Conservation (phyloP, 2,329 filamentous ascomycete species). For the Capronia epimyces region DNA sequence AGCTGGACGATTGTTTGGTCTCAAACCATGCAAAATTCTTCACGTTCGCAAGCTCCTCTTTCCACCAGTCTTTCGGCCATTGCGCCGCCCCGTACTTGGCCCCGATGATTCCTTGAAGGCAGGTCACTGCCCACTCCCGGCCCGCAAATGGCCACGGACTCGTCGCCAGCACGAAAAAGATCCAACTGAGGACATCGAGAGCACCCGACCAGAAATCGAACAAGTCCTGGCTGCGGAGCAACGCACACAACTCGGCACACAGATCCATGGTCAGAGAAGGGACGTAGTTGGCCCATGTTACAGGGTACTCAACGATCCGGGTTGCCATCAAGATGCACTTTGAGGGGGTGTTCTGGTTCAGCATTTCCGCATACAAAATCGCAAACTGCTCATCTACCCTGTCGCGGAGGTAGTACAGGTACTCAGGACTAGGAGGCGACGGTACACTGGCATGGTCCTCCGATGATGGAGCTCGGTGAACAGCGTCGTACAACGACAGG, state of each 20-base stretch:
- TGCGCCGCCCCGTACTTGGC: slow-evolving; percentile 1
- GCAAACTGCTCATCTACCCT: slow-evolving; percentile 8
- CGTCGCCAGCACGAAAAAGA: slow-evolving; percentile 3
- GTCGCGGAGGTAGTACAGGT: slow-evolving; percentile 8
- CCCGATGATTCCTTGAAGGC: slow-evolving; percentile 2
- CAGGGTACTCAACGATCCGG: slow-evolving; percentile 9
- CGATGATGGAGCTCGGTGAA: neutral
- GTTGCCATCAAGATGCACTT: slow-evolving; percentile 7
- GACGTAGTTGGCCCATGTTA: slow-evolving; percentile 9
- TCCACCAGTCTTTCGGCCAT: slow-evolving; percentile 2
- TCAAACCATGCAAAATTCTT: slow-evolving; percentile 4
- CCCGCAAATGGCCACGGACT: slow-evolving; percentile 3
- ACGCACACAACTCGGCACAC: slow-evolving; percentile 1
- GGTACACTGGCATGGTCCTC: neutral
- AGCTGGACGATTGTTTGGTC: neutral
- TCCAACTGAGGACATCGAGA: slow-evolving; percentile 5
- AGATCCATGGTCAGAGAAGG: slow-evolving; percentile 3
- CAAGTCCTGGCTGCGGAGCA: slow-evolving; percentile 6
- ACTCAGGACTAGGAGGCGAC: slow-evolving; percentile 1
- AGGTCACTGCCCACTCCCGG: neutral
- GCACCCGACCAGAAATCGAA: slow-evolving; percentile 3
- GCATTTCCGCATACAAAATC: slow-evolving; percentile 1
- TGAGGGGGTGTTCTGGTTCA: neutral
- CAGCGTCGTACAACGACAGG: slow-evolving; percentile 1
- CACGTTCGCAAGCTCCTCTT: slow-evolving; percentile 3